phyloP scores from a whole-genome alignment of 441 rosid species.

The Erodium texanum region DNA sequence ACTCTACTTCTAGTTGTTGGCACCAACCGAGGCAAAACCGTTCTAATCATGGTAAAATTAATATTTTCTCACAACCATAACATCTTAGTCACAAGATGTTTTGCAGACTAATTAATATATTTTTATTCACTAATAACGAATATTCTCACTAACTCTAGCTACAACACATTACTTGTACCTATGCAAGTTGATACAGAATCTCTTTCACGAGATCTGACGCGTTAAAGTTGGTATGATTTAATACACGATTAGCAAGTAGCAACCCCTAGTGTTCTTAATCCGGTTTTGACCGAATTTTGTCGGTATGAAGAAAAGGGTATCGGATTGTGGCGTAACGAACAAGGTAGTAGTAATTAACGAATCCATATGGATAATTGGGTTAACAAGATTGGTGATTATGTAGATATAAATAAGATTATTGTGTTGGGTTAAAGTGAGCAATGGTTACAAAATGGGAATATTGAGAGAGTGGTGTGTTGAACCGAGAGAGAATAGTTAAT shows the following conservation, averaged over 20 bases:
- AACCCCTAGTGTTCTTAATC: background rate
- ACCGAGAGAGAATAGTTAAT: too few relatives aligned
- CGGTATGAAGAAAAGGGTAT: background rate
- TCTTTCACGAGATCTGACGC: background rate
- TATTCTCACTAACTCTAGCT: background rate
- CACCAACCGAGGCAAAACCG: background rate
- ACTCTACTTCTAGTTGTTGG: background rate
- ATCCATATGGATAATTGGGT: background rate
- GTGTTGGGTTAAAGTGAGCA: background rate
- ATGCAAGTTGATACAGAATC: background rate
- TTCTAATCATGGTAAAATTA: background rate
- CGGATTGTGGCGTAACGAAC: background rate
- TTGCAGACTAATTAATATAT: background rate
- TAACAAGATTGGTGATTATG: background rate
- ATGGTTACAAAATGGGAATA: background rate
- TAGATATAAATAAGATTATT: background rate
- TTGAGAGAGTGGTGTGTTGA: background rate
- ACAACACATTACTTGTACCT: too few relatives aligned
- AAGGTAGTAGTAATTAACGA: background rate
- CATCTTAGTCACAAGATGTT: conserved; percentile 1
- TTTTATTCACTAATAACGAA: background rate
- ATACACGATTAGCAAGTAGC: background rate
- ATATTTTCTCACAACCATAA: background rate
- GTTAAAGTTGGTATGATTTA: background rate
- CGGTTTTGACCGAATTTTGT: background rate